These are phyloP conservation scores for Vaccinium corymbosum DNA, from an alignment of 148 eudicot genomes.

Conservation along the genomic window DNA sequence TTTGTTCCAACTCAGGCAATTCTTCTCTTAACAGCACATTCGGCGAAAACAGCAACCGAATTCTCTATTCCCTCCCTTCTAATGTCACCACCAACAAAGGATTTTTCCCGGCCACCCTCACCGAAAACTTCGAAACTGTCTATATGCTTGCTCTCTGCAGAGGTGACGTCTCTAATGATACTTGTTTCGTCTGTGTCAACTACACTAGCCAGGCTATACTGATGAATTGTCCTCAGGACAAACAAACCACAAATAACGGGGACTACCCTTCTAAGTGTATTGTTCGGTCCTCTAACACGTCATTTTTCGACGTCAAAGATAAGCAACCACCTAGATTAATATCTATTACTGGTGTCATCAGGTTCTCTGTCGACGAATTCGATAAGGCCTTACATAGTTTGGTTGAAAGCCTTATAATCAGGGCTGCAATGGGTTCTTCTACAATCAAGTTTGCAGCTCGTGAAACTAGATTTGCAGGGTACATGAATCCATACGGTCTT, in stretches of 20 bases:
- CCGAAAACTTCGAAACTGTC: not conserved
- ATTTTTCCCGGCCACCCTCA: not conserved
- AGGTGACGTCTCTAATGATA: not conserved
- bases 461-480: not conserved
- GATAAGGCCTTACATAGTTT: not conserved
- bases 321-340: not conserved
- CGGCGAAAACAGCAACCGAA: not conserved
- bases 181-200: not conserved
- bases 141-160: not conserved
- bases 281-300: not conserved
- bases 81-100: not conserved
- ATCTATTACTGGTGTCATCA: too few relatives aligned
- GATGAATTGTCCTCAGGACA: not conserved
- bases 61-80: not conserved
- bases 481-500: not conserved
- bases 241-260: too few relatives aligned
- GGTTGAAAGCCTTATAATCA: not conserved
- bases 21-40: not conserved
- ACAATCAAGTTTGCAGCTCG: not conserved
- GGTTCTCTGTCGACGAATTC: not conserved
- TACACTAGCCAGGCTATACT: not conserved
- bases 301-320: not conserved
- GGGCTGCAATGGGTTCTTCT: not conserved
- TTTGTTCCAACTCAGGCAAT: not conserved
- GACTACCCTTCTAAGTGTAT: not conserved